Percentiles rank a stretch among this genome's conserved stretches.
Conservation (phyloP, 441 rosid species). For the Gossypium laxum region DNA sequence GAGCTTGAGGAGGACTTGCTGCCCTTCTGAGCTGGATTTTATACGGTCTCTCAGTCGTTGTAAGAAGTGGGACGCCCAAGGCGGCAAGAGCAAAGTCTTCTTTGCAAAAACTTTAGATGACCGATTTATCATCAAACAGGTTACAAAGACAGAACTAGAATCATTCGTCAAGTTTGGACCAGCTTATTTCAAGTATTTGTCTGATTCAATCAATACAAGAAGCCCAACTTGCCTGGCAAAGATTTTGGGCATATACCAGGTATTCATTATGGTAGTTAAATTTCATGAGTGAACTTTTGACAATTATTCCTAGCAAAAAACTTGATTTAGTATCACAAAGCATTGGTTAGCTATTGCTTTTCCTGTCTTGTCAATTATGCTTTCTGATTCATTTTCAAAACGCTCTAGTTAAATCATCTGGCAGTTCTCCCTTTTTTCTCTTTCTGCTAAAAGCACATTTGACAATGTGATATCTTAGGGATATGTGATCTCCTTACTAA, state of each 20-base stretch:
- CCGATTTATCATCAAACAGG: conserved; percentile 64
- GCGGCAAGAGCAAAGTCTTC: conserved; percentile 75
- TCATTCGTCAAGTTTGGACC: conserved; percentile 65
- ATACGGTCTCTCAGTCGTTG: conserved; percentile 67
- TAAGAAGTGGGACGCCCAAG: conserved; percentile 77
- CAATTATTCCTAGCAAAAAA: not conserved
- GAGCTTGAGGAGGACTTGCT: conserved; percentile 57
- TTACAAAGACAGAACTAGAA: conserved; percentile 67
- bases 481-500: not conserved
- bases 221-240: conserved; percentile 70
- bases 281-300: not conserved
- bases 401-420: not conserved
- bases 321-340: not conserved
- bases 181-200: conserved; percentile 53
- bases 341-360: not conserved
- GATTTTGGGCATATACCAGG: conserved; percentile 76
- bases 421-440: not conserved
- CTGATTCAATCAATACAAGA: conserved; percentile 44
- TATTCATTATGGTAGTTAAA: conserved; percentile 12
- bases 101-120: conserved; percentile 74
- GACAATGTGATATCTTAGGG: not conserved
- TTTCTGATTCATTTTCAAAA: not conserved
- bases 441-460: not conserved
- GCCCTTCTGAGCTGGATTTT: conserved; percentile 60
- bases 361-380: not conserved